Evolutionary conservation across 106 monocot species (phyloP).

Genomic region (Apostasia shenzhenica): DNA sequence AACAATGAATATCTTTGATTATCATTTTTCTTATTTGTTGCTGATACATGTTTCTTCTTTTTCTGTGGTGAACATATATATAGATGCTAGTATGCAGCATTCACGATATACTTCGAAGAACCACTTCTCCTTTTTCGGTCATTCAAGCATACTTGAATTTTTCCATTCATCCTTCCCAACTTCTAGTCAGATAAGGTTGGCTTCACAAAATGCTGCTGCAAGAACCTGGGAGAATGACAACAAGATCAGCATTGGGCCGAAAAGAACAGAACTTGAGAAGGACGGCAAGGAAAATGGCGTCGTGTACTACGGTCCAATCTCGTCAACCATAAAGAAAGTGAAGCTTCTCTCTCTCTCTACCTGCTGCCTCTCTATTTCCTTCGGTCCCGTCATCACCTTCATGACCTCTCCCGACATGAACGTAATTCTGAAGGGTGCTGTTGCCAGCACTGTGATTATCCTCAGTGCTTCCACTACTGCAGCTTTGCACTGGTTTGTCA

Average conservation of each 20-base stretch:
- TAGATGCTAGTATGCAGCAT: neutral
- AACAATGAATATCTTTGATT: too few species aligned
- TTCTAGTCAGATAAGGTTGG: constrained; percentile 39
- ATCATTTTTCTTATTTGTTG: too few species aligned
- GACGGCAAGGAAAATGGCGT: constrained; percentile 37
- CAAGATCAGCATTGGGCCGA: constrained; percentile 91
- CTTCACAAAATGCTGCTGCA: constrained; percentile 36
- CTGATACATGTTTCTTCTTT: too few species aligned
- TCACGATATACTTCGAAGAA: constrained; percentile 18
- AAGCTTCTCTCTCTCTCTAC: constrained; percentile 95
- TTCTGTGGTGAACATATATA: too few species aligned
- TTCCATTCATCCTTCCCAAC: constrained; percentile 5
- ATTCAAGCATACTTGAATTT: neutral
- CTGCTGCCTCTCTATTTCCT: constrained; percentile 91
- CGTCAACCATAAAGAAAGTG: constrained; percentile 91
- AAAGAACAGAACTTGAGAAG: constrained; percentile 20
- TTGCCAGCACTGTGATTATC: constrained; percentile 83
- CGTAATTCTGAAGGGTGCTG: constrained; percentile 84
- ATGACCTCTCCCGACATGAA: constrained; percentile 96
- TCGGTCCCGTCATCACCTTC: constrained; percentile 95
- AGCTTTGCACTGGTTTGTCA: constrained; percentile 93
- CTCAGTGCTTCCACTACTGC: constrained; percentile 88
- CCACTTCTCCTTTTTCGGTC: constrained; percentile 10
- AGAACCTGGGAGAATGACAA: constrained; percentile 19
- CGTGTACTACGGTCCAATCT: constrained; percentile 78